phyloP scores from a whole-genome alignment of 805 yeast genomes.

The Pichia deserticola region DNA sequence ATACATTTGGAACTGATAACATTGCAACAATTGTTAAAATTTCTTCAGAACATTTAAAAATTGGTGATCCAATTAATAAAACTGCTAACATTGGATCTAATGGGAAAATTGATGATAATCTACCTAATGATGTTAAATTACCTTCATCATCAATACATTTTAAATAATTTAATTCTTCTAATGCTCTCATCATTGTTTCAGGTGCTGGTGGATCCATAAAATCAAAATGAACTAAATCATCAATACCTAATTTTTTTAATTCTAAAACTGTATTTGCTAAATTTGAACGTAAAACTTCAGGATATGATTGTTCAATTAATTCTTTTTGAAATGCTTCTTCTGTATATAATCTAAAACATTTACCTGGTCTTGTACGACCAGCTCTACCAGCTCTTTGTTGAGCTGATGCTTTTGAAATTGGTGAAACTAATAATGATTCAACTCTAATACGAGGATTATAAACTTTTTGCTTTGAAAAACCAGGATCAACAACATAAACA shows the following conservation, averaged over 20 bases:
- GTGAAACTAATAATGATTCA: conserved; percentile 88
- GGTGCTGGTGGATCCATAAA: conserved; percentile 99
- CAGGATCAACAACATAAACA: conserved; percentile 96
- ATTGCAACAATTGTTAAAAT: conserved; percentile 82
- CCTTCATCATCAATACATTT: conserved; percentile 91
- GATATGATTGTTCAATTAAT: conserved; percentile 89
- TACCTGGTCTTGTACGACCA: conserved; percentile 98
- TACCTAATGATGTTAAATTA: conserved; percentile 78
- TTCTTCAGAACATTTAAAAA: conserved; percentile 81
- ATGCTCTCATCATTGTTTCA: conserved; percentile 98
- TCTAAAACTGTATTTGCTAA: conserved; percentile 88
- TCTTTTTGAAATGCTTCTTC: conserved; percentile 95
- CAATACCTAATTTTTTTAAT: conserved; percentile 87
- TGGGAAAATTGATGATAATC: conserved; percentile 89
- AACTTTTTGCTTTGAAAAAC: conserved; percentile 93
- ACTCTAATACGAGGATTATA: conserved; percentile 95
- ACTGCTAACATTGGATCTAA: conserved; percentile 94
- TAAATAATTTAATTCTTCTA: conserved; percentile 88
- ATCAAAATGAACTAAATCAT: conserved; percentile 94
- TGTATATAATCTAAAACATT: conserved; percentile 92
- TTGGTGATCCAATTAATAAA: conserved; percentile 81
- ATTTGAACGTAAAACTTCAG: conserved; percentile 89
- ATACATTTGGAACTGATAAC: conserved; percentile 89
- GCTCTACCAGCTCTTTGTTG: conserved; percentile 99
- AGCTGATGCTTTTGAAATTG: conserved; percentile 94